Percentiles rank a stretch among this genome's conserved stretches.
phyloP scores from a whole-genome alignment of 2,329 filamentous ascomycete species.

The Stachybotrys elegans region DNA sequence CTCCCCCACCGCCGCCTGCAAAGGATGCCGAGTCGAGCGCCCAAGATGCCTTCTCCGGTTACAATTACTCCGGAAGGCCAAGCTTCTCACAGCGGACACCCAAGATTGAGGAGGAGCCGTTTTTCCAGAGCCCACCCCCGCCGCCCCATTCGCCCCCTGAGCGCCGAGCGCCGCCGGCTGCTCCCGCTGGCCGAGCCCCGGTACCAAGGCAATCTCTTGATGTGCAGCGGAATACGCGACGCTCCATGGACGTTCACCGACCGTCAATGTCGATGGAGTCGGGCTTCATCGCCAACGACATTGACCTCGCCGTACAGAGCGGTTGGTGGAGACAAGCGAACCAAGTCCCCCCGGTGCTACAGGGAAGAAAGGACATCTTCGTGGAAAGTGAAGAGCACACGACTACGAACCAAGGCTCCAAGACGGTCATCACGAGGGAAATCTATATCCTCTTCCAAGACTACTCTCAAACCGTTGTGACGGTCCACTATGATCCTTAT shows the following conservation, averaged over 20 bases:
- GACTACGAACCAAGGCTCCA: conserved; percentile 63
- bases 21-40: conserved; percentile 25
- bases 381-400: conserved; percentile 77
- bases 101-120: conserved; percentile 43
- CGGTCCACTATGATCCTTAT: conserved; percentile 69
- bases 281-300: conserved; percentile 80
- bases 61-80: conserved; percentile 41
- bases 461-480: conserved; percentile 91
- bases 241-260: conserved; percentile 71
- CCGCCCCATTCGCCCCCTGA: conserved; percentile 40
- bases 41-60: conserved; percentile 68
- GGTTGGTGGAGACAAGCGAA: conserved; percentile 87
- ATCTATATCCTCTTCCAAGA: conserved; percentile 89
- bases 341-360: conserved; percentile 73
- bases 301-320: conserved; percentile 69
- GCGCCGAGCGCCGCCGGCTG: conserved; percentile 37
- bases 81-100: conserved; percentile 29
- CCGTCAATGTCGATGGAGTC: conserved; percentile 70
- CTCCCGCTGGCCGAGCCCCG: conserved; percentile 18
- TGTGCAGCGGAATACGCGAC: conserved; percentile 33
- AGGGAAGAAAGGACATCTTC: conserved; percentile 77
- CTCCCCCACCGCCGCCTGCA: conserved; percentile 37
- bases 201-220: conserved; percentile 28
- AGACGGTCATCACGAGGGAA: conserved; percentile 69
- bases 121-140: conserved; percentile 36